Percentiles rank a stretch among this genome's conserved stretches.
Conservation (phyloP, 1,284 basidiomycete genomes). For the Heliocybe sulcata region DNA sequence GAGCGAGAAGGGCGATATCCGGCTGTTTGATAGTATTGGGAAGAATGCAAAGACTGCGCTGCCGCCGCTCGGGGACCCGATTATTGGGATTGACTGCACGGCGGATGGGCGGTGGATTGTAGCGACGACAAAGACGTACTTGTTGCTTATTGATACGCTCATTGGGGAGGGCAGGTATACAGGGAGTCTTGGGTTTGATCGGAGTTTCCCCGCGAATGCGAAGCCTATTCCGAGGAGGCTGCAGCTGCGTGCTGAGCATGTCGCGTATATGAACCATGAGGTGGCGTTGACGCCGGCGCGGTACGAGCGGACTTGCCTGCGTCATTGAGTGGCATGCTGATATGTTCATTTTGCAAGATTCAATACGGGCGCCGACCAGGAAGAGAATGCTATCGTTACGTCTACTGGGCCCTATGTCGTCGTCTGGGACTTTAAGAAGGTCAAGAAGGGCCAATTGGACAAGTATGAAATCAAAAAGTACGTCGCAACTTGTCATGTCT, state of each 20-base stretch:
- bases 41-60: conserved; percentile 99
- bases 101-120: conserved; percentile 93
- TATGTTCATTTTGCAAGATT: conserved; percentile 48
- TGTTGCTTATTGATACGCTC: conserved; percentile 92
- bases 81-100: conserved; percentile 92
- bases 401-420: conserved; percentile 94
- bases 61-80: conserved; percentile 92
- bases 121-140: conserved; percentile 92
- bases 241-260: conserved; percentile 88
- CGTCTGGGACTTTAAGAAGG: conserved; percentile 93
- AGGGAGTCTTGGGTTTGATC: conserved; percentile 87
- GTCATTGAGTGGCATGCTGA: conserved; percentile 1
- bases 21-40: conserved; percentile 93
- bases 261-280: conserved; percentile 89
- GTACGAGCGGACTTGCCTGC: conserved; percentile 29
- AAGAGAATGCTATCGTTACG: conserved; percentile 95
- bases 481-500: conserved; percentile 12
- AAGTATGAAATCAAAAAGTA: conserved; percentile 93
- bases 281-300: conserved; percentile 90
- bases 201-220: conserved; percentile 90
- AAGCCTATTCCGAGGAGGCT: conserved; percentile 91
- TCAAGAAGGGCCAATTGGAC: conserved; percentile 87
- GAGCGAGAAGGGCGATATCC: conserved; percentile 94
- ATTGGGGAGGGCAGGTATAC: conserved; percentile 89
- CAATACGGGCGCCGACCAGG: conserved; percentile 81